Conservation (phyloP, 345 rosid genomes). For the Ailanthus altissimus region DNA sequence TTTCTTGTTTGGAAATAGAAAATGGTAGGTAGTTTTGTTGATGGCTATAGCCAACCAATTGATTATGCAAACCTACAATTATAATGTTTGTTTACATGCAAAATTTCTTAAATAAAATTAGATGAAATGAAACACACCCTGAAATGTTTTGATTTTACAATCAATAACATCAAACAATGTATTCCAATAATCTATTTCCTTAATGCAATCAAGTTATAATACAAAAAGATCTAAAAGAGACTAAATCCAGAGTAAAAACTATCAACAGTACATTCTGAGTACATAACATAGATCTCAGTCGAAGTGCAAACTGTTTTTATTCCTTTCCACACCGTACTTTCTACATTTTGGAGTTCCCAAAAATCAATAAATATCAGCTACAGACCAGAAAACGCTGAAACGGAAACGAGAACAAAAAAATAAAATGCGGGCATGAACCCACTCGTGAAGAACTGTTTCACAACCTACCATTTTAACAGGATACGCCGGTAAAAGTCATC, state of each 20-base stretch:
- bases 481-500: constrained; percentile 11
- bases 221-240: no score
- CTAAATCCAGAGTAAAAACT: neutral
- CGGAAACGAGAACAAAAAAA: neutral
- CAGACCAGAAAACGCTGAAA: constrained; percentile 13
- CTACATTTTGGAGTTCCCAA: constrained; percentile 11
- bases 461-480: constrained; percentile 18
- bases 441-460: constrained; percentile 2
- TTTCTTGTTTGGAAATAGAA: no score
- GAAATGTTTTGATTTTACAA: no score
- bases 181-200: no score
- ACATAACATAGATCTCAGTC: constrained; percentile 14
- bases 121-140: no score
- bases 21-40: no score
- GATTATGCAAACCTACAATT: neutral
- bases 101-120: no score
- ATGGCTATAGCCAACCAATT: neutral
- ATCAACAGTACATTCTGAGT: neutral
- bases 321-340: constrained; percentile 21
- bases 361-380: constrained; percentile 14
- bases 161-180: no score
- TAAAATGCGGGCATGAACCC: neutral
- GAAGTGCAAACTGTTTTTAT: constrained; percentile 10
- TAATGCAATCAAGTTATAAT: no score
- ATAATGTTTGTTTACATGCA: neutral